Conservation (phyloP, 129 eudicot genomes). For the Chrysanthemum seticuspe region DNA sequence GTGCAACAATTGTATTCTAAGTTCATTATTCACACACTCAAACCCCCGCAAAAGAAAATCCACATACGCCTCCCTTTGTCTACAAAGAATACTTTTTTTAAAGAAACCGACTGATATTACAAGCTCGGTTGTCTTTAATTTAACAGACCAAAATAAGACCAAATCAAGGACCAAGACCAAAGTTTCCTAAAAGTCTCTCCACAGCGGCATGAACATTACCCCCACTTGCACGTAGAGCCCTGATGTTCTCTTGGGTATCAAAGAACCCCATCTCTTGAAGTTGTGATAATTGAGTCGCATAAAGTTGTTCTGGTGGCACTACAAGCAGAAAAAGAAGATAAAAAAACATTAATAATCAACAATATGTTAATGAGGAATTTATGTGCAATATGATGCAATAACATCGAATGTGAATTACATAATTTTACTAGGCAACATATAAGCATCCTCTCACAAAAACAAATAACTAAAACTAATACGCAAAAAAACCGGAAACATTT, state of each 20-base stretch:
- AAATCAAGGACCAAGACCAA: constrained; percentile 44
- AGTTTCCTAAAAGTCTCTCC: constrained; percentile 85
- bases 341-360: not conserved
- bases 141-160: constrained; percentile 1
- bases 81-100: constrained; percentile 27
- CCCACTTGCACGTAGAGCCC: constrained; percentile 70
- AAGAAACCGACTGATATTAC: constrained; percentile 29
- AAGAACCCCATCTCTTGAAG: constrained; percentile 97
- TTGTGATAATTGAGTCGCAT: constrained; percentile 84
- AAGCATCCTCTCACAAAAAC: too few relatives aligned
- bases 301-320: constrained; percentile 92
- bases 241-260: constrained; percentile 81
- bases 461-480: too few relatives aligned
- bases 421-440: not conserved
- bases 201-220: constrained; percentile 98
- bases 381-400: not conserved
- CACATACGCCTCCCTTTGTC: constrained; percentile 28
- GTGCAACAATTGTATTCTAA: constrained; percentile 17
- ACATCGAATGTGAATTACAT: not conserved
- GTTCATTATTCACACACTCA: constrained; percentile 32
- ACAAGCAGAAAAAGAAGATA: not conserved
- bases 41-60: constrained; percentile 24
- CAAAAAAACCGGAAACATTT: too few relatives aligned
- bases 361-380: constrained; percentile 4
- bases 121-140: constrained; percentile 20